Base-by-base conservation (phyloP, 208 protist species). In the Wallacemonas sp. region DNA sequence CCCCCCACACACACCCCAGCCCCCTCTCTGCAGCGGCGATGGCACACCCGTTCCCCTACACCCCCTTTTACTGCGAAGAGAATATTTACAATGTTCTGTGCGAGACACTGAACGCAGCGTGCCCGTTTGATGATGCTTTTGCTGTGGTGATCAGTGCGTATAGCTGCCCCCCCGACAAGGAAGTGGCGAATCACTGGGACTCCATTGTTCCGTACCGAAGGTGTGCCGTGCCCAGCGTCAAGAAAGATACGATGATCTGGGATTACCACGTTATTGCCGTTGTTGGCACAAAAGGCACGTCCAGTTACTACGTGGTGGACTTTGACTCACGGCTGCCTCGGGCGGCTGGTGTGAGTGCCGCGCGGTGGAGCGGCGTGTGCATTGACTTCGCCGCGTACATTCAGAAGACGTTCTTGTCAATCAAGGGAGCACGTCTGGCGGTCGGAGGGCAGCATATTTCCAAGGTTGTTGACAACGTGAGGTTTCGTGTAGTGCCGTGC, bases 201-300 rank as follows among this genome's bases (percentile, higher is more conserved):
- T 80, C 68, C 2, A 14, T 53, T 5, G 77, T 83, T 24, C 77
- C 77, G 4, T 83, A 83, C 46, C 31, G 73, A 0, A 44, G 58
- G 2, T 75, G 46, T 51, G 46, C 61, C 39, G 39, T 19, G 11
- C 8, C 42, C 5, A 56, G 66, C 44, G 2, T 60, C 11, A 38
- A 15, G 11, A 34, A 30, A 5, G 77, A 83, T 30, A 4, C 72
- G 5, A 49, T 61, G 5, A 46, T 72, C 4, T 83, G 72, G 73
- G 77, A 79, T 45, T 75, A 83, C 47, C 72, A 83, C 51, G 77
- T 83, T 2, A 63, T 83, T 47, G 61, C 65, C 24, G 33, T 79
- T 8, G 39, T 79, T 14, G 59, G 44, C 4, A 36, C 8, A 0
- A 41, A 28, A 6, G 15, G 5, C 14, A 62, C 15, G 17, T 30